Evolutionary conservation across 208 protist species (phyloP).

Genomic region (Crithidia expoeki): DNA sequence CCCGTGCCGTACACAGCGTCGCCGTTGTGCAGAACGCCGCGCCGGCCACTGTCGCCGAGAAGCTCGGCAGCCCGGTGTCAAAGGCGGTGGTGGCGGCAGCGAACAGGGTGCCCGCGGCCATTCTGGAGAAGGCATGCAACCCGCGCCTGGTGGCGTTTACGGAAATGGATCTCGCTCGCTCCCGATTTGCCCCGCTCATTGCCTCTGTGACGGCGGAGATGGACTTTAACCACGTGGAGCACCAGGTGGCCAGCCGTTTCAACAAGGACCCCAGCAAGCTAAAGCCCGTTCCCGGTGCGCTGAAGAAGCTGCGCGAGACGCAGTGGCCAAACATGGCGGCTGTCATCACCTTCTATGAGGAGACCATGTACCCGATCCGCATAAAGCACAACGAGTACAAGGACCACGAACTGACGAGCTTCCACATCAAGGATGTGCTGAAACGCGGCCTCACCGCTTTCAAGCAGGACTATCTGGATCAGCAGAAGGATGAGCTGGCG

Average conservation of each 20-base stretch:
- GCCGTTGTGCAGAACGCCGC: constrained; percentile 52
- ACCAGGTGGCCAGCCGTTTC: constrained; percentile 52
- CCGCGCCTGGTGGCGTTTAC: constrained; percentile 61
- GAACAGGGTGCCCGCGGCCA: constrained; percentile 47
- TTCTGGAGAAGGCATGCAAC: constrained; percentile 62
- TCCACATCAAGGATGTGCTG: constrained; percentile 90
- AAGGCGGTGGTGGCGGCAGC: constrained; percentile 58
- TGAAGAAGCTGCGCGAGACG: constrained; percentile 71
- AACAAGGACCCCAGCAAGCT: constrained; percentile 30
- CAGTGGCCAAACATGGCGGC: constrained; percentile 60
- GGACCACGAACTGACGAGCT: constrained; percentile 66
- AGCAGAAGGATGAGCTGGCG: constrained; percentile 71
- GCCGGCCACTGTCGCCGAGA: constrained; percentile 38
- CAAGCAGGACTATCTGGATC: constrained; percentile 88
- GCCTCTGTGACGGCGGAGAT: constrained; percentile 50
- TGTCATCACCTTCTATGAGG: constrained; percentile 82
- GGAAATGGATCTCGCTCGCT: constrained; percentile 71
- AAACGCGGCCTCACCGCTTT: constrained; percentile 87
- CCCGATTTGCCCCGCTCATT: constrained; percentile 64
- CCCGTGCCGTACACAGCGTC: constrained; percentile 54
- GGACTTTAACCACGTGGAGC: constrained; percentile 67
- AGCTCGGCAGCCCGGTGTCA: constrained; percentile 51
- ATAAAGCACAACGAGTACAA: constrained; percentile 59
- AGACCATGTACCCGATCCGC: constrained; percentile 80
- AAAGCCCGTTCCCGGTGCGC: constrained; percentile 53